These are phyloP conservation scores for Phaeosphaeriaceae sp. DNA, from an alignment of 2,329 filamentous ascomycete genomes.

Conservation along the genomic window DNA sequence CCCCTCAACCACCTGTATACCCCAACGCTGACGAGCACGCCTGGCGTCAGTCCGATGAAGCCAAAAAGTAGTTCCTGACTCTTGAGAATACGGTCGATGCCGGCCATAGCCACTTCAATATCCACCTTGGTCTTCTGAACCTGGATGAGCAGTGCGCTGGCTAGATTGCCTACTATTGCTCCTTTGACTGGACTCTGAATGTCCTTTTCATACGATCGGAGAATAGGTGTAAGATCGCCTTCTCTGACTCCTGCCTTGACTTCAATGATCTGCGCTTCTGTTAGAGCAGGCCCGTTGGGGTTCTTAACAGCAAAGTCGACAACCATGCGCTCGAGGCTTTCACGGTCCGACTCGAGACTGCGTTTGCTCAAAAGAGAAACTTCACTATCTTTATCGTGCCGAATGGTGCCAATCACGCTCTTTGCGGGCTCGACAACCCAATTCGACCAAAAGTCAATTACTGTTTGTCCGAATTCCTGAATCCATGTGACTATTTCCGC, in stretches of 20 bases:
- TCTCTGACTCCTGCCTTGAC: constrained; percentile 83
- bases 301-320: constrained; percentile 92
- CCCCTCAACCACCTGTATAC: constrained; percentile 73
- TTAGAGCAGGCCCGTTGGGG: constrained; percentile 68
- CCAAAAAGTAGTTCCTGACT: constrained; percentile 96
- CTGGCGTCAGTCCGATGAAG: constrained; percentile 93
- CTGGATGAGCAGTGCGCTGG: constrained; percentile 91
- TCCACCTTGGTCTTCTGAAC: constrained; percentile 99
- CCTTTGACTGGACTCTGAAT: constrained; percentile 81
- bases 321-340: constrained; percentile 96
- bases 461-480: constrained; percentile 75
- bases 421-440: constrained; percentile 89
- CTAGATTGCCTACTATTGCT: constrained; percentile 82
- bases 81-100: constrained; percentile 91
- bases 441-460: constrained; percentile 91
- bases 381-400: constrained; percentile 89
- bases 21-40: constrained; percentile 84
- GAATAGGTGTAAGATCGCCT: constrained; percentile 89
- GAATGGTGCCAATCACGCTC: constrained; percentile 87
- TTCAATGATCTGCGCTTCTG: constrained; percentile 72
- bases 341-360: constrained; percentile 86
- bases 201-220: constrained; percentile 90
- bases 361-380: constrained; percentile 96
- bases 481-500: constrained; percentile 83
- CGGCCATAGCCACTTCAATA: constrained; percentile 92